Evolutionary conservation across 768 basidiomycete genomes (phyloP), one percentile per base, ranked within the genome.

Genomic region (Boletellus emodensis): DNA sequence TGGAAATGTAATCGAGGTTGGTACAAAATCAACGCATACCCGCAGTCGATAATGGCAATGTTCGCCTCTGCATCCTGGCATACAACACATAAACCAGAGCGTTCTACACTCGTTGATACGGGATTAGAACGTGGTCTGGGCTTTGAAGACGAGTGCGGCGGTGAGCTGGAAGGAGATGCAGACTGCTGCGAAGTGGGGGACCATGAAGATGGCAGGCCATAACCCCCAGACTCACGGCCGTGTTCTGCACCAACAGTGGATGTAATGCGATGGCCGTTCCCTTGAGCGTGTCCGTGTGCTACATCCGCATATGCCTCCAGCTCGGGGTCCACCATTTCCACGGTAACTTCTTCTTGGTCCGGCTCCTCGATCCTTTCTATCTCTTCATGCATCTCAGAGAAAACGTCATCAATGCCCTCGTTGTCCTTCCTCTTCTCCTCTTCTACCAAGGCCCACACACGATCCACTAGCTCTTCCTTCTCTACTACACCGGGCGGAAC

Each of bases 41-140:
- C 94, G 80, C 94, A 96, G 68, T 96, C 94, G 12, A 95, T 87
- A 48, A 93, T 83, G 2, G 92, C 94, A 50, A 96, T 89, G 57
- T 88, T 93, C 0, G 94, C 93, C 56, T 95, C 93, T 52, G 93
- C 89, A 54, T 96, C 94, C 62, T 94, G 93, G 62, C 94, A 96
- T 10, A 96, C 80, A 0, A 95, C 90, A 64, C 94, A 96, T 5
- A 94, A 68, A 2, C 94, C 92, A 9, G 80, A 78, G 20, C 84
- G 78, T 54, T 90, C 88, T 12, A 78, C 46, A 17, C 12, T 54
- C 36, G 53, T 26, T 17, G 47, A 45, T 24, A 51, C 60, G 32
- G 61, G 36, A 44, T 46, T 32, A 7, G 49, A 67, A 62, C 60
- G 72, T 66, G 30, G 69, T 67, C 51, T 71, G 64, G 73, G 54